Evolutionary conservation across 208 protist species (phyloP), one percentile per base, ranked within the genome.

Genomic region (Leishmania tropica): DNA sequence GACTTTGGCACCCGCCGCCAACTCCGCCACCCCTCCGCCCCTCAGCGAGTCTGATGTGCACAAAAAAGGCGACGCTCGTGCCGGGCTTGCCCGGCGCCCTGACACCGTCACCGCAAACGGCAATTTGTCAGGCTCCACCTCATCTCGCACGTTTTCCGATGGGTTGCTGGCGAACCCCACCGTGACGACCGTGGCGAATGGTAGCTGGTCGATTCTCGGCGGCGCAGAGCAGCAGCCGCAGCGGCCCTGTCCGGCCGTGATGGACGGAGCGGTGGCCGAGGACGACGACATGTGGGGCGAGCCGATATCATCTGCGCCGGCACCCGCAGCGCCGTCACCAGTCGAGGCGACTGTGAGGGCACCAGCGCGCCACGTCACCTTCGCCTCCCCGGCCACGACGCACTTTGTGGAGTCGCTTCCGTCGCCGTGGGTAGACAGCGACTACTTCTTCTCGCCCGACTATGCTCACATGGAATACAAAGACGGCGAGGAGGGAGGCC

Each of bases 401-500:
- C 68, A 73, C 45, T 73, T 85, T 58, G 76, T 80, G 10, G 82
- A 85, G 28, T 60, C 78, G 37, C 82, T 62, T 54, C 47, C 82
- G 62, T 76, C 77, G 72, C 70, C 71, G 82, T 85, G 82, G 82
- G 62, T 72, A 24, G 62, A 64, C 48, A 13, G 37, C 21, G 82
- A 81, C 56, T 81, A 70, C 64, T 81, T 85, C 76, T 85, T 54
- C 64, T 51, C 73, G 4, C 77, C 82, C 2, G 72, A 85, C 72
- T 85, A 81, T 47, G 60, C 82, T 3, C 42, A 72, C 72, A 85
- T 85, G 82, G 77, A 85, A 64, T 85, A 81, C 75, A 85, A 81
- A 35, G 67, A 58, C 28, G 19, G 40, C 42, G 56, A 54, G 37
- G 72, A 62, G 1, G 28, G 24, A 8, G 17, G 28, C 70, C 70